Percentiles rank a stretch among this genome's conserved stretches.
These are phyloP conservation scores for Epichloe glyceriae DNA, from an alignment of 2,329 filamentous ascomycete species.

Conservation along the genomic window DNA sequence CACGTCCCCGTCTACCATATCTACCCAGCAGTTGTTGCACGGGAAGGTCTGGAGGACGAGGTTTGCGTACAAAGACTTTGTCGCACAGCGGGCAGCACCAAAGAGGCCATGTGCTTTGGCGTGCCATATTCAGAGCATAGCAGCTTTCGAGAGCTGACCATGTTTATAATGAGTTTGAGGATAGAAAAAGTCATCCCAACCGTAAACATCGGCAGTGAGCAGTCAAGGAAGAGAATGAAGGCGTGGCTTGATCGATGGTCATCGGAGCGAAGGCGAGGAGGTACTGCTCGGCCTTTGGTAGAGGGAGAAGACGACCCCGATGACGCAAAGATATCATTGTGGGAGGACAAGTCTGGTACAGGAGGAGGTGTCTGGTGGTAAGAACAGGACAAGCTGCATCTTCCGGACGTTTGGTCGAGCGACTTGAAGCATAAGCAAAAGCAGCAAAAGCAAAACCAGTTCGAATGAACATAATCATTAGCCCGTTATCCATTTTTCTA, in stretches of 20 bases:
- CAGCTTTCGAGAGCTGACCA: slow-evolving; percentile 83
- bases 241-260: slow-evolving; percentile 52
- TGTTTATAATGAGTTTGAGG: slow-evolving; percentile 78
- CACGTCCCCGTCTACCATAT: slow-evolving; percentile 34
- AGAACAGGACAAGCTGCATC: background rate
- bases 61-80: slow-evolving; percentile 60
- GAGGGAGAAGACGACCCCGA: slow-evolving; percentile 24
- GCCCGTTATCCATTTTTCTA: background rate
- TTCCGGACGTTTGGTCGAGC: background rate
- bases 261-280: slow-evolving; percentile 42
- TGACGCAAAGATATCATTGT: slow-evolving; percentile 18
- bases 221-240: slow-evolving; percentile 46
- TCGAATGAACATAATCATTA: background rate
- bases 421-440: background rate
- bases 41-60: slow-evolving; percentile 59
- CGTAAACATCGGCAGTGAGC: slow-evolving; percentile 62
- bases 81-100: slow-evolving; percentile 75
- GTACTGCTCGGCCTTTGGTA: slow-evolving; percentile 32
- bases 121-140: slow-evolving; percentile 95
- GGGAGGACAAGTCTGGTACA: slow-evolving; percentile 26
- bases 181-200: slow-evolving; percentile 90
- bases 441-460: no score
- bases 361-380: slow-evolving; percentile 29
- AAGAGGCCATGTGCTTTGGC: slow-evolving; percentile 75
- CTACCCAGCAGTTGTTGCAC: slow-evolving; percentile 39